Evolutionary conservation across 345 rosid species (phyloP).

Genomic region (Camelina hispida): DNA sequence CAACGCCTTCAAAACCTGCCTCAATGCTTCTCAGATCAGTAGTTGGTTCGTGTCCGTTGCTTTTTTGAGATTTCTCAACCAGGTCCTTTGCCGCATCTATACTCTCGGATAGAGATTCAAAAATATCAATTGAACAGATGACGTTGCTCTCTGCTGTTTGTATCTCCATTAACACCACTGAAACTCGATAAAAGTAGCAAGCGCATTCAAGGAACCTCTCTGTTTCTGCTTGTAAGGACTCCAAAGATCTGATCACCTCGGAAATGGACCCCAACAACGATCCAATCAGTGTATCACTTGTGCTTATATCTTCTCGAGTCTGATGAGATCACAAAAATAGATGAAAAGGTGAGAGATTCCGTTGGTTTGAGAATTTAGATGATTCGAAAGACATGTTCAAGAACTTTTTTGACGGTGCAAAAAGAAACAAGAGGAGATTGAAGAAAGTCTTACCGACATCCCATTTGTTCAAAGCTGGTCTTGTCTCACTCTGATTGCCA

Average conservation of each 20-base stretch:
- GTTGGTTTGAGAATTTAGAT: constrained; percentile 23
- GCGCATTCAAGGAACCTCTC: constrained; percentile 58
- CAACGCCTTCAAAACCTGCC: constrained; percentile 51
- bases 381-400: constrained; percentile 2
- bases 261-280: constrained; percentile 61
- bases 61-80: constrained; percentile 41
- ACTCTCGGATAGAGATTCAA: constrained; percentile 57
- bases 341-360: neutral
- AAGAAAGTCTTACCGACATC: constrained; percentile 60
- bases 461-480: constrained; percentile 35
- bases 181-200: constrained; percentile 71
- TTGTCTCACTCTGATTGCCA: constrained; percentile 37
- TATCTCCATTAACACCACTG: constrained; percentile 71
- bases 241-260: constrained; percentile 52
- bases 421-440: constrained; percentile 17
- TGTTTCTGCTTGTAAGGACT: constrained; percentile 46
- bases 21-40: constrained; percentile 50
- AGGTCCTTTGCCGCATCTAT: constrained; percentile 57
- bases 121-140: constrained; percentile 50
- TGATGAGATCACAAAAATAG: constrained; percentile 45
- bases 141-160: constrained; percentile 50
- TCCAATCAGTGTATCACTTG: constrained; percentile 43
- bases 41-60: constrained; percentile 43
- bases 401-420: constrained; percentile 13
- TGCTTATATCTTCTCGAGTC: constrained; percentile 46